Percentiles rank a stretch among this genome's conserved stretches.
phyloP scores from a whole-genome alignment of 1,284 basidiomycete species.

The Macrocystidia cucumis region DNA sequence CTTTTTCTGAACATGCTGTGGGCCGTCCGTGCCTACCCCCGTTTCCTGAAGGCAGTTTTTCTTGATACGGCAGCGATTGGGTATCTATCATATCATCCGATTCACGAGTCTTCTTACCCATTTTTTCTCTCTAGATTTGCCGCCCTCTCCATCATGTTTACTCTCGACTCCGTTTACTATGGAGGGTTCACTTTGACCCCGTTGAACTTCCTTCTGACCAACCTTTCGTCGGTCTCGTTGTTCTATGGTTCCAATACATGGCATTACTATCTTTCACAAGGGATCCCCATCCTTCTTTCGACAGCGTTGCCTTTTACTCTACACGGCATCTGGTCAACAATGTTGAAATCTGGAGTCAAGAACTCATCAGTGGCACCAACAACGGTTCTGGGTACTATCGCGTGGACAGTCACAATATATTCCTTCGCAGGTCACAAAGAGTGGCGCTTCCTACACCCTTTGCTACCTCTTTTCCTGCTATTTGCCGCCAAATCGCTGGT shows the following conservation, averaged over 20 bases:
- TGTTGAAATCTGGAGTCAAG: constrained; percentile 20
- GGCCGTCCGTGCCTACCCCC: constrained; percentile 29
- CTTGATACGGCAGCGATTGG: constrained; percentile 29
- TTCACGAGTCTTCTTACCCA: not conserved
- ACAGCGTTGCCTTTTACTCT: constrained; percentile 68
- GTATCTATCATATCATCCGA: constrained; percentile 26
- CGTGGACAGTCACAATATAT: constrained; percentile 66
- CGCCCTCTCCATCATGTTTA: constrained; percentile 31
- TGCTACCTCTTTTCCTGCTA: constrained; percentile 82
- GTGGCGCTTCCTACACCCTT: constrained; percentile 93
- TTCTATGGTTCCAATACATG: constrained; percentile 89
- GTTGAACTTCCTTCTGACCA: constrained; percentile 75
- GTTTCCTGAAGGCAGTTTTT: constrained; percentile 24
- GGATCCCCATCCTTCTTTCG: constrained; percentile 74
- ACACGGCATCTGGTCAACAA: constrained; percentile 43
- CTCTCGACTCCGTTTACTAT: constrained; percentile 69
- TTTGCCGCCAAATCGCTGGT: constrained; percentile 72
- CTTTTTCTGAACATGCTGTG: constrained; percentile 49
- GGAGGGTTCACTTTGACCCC: constrained; percentile 66
- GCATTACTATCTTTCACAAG: constrained; percentile 90
- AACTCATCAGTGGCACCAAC: constrained; percentile 25
- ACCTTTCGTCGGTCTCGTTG: constrained; percentile 77
- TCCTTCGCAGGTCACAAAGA: constrained; percentile 90
- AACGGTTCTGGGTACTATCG: constrained; percentile 43
- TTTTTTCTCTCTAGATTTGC: constrained; percentile 22